These are phyloP conservation scores for Polytrichum commune DNA, from an alignment of 225 moss, liverwort and hornwort genomes.

Conservation along the genomic window DNA sequence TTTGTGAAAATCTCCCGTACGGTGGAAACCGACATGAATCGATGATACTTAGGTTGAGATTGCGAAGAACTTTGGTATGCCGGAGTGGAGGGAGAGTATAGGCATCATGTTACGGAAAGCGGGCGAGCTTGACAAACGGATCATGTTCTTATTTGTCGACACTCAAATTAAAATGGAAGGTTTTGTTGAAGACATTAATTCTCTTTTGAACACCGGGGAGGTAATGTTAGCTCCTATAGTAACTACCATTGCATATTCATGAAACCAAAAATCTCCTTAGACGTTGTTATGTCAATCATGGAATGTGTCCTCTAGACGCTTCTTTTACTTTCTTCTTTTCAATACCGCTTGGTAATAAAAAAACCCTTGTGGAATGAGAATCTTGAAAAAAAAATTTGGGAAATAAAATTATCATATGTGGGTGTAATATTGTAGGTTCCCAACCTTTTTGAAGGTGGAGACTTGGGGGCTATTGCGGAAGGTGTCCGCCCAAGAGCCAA, in stretches of 20 bases:
- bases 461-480: conserved; percentile 80
- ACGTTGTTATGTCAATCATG: too few relatives aligned
- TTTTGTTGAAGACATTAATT: conserved; percentile 87
- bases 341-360: too few relatives aligned
- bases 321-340: too few relatives aligned
- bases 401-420: background rate
- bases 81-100: conserved; percentile 84
- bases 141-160: conserved; percentile 86
- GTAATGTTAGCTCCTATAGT: conserved; percentile 19
- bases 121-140: conserved; percentile 75
- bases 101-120: conserved; percentile 83
- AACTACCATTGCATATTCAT: too few relatives aligned
- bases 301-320: too few relatives aligned
- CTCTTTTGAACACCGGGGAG: conserved; percentile 86
- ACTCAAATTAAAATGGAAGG: conserved; percentile 86
- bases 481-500: conserved; percentile 74
- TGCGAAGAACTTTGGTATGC: conserved; percentile 88
- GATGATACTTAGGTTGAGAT: conserved; percentile 55
- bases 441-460: conserved; percentile 82
- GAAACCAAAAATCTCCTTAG: too few relatives aligned
- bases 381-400: background rate
- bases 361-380: too few relatives aligned
- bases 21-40: too few relatives aligned
- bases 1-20: too few relatives aligned
- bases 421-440: conserved; percentile 49